Evolutionary conservation across 345 rosid species (phyloP), one percentile per base, ranked within the genome.

Genomic region (Boechera retrofracta): DNA sequence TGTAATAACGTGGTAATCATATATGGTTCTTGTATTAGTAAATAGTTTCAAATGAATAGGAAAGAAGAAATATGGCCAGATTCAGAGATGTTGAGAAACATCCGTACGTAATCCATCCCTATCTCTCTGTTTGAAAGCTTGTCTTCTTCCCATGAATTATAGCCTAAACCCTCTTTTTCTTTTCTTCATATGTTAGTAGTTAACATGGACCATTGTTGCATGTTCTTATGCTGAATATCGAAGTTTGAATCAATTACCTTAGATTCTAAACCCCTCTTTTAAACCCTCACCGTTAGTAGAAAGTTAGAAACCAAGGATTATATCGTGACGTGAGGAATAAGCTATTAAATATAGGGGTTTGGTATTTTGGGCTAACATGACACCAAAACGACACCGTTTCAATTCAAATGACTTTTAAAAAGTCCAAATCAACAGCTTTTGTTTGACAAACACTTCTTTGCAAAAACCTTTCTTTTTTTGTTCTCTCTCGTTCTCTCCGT

Each of bases 171-270:
- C 4, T 29, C 32, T 29, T 18, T 18, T 18, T 18, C 21, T 18
- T 18, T 18, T 18, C 21, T 18, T 18, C 21, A 18, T 36, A 36
- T 36, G 39, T 36, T 36, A 36, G 41, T 38, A 41, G 45, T 52
- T 52, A 52, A 18, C 56, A 21, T 52, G 56, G 31, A 24, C 13
- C 5, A 21, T 52, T 21, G 13, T 52, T 18, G 72, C 54, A 69
- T 42, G 54, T 56, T 69, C 73, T 56, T 41, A 54, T 56, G 73
- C 41, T 56, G 7, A 69, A 56, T 54, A 13, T 55, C 1, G 5
- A n/a, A 41, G 63, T 48, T 47, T 7, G 53, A 48, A 48, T 48
- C 53, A 3, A 9, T 39, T 39, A 9, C 12, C 12, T 4, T 33
- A 33, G 5, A 33, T 33, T 33, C 6, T 33, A 36, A 7, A 36